Evolutionary conservation across 2,329 filamentous ascomycete species (phyloP).

Genomic region (Ascochyta pisi): DNA sequence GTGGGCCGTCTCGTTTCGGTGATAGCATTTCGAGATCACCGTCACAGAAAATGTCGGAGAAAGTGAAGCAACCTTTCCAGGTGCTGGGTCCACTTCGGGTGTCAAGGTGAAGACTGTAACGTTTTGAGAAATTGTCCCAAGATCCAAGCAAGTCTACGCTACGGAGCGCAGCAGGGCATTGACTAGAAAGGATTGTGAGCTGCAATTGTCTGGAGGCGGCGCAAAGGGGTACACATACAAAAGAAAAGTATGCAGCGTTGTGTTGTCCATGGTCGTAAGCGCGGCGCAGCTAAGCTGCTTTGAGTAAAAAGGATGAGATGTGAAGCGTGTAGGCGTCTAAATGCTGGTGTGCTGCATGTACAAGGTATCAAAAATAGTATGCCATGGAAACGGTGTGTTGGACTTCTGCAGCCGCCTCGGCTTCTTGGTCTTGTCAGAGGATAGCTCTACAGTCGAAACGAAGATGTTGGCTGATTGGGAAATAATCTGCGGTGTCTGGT

Average conservation of each 20-base stretch:
- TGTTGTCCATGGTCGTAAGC: constrained; percentile 49
- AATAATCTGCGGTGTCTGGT: constrained; percentile 26
- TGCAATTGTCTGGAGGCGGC: constrained; percentile 21
- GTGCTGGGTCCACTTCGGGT: constrained; percentile 73
- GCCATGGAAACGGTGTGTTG: constrained; percentile 32
- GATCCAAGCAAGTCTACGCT: constrained; percentile 86
- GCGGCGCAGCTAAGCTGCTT: constrained; percentile 37
- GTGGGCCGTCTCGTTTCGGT: constrained; percentile 72
- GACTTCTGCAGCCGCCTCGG: constrained; percentile 32
- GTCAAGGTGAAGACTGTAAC: constrained; percentile 84
- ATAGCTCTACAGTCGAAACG: constrained; percentile 22
- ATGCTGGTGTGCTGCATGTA: constrained; percentile 22
- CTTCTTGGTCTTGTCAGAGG: constrained; percentile 30
- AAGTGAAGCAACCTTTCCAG: constrained; percentile 88
- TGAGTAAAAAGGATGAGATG: constrained; percentile 33
- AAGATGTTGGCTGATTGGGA: constrained; percentile 31
- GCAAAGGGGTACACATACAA: constrained; percentile 44
- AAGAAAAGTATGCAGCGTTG: constrained; percentile 71
- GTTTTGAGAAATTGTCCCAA: constrained; percentile 89
- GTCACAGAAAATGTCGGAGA: constrained; percentile 84
- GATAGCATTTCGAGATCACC: constrained; percentile 63
- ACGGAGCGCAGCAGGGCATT: constrained; percentile 56
- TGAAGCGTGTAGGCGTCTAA: constrained; percentile 40
- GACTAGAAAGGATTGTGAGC: constrained; percentile 39
- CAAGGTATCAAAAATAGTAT: constrained; percentile 41